Base-by-base conservation (phyloP, 2,329 filamentous ascomycete species). In the Xylariomycetidae sp. region DNA sequence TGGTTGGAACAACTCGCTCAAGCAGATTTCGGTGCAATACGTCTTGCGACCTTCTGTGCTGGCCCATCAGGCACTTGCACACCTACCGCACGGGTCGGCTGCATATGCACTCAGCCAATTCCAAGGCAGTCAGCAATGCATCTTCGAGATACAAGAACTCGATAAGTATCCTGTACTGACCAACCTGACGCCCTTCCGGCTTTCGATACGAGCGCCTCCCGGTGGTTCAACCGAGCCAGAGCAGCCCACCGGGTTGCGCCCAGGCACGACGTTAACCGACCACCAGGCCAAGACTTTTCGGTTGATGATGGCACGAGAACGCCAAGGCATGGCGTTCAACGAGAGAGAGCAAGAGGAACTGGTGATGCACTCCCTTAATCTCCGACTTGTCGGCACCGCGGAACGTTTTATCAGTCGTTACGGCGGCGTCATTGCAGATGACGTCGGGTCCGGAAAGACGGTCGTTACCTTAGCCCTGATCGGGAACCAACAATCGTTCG, bases 371-470 rank as follows among this genome's bases (percentile, higher is more conserved):
- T 46, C 49, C 4, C 44, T 61, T 13, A 54, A 56, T 18, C 25
- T 65, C 5, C 56, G 63, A 3, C 37, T 64, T 1, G 17, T 52
- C 3, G 62, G 54, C 6, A 39, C 44, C 5, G 61, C 59, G 2
- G 38, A 51, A 30, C 42, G 47, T 4, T 38, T 40, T 5, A 48
- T 53, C 16, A 39, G 34, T 6, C 43, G 49, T 22, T 49, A 47
- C 3, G 64, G 65, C 10, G 65, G 64, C 18, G 52, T 67, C 7
- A 47, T 65, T 6, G 64, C 63, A 2, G 63, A 67, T 26, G 56
- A 65, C 18, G 60, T 67, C 10, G 65, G 65, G 12, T 67, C 60
- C 32, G 64, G 65, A 2, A 68, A 68, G 46, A 68, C 65, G 0
- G 52, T 66, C 4, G 47, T 65, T 17, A 57, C 49, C 5, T 53